Base-by-base conservation (phyloP, 2,329 filamentous ascomycete genomes). In the Neocucurbitaria cava region DNA sequence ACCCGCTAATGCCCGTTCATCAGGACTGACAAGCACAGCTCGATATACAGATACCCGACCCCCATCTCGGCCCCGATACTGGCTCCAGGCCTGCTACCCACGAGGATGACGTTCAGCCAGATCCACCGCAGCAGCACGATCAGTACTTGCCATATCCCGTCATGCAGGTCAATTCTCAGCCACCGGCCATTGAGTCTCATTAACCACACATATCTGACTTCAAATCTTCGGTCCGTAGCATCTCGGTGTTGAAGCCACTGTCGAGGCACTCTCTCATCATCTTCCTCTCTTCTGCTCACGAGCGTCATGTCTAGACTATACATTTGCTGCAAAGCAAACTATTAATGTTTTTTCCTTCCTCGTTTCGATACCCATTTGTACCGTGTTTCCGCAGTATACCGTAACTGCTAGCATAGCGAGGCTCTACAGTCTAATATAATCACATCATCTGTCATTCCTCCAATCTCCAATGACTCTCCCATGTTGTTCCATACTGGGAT, bases 11-110 rank as follows among this genome's bases (percentile, higher is more conserved):
- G 8, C 31, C 3, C 11, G 10, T n/a, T 17, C 4, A 17, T 13
- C 31, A 17, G 11, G 15, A 35, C 18, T 43, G 8, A 30, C 11
- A 26, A 21, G 10, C 41, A 18, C 53, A 91, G 88, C 83, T 93
- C 64, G 90, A 93, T 65, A 91, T 93, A 44, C 89, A 92, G 76
- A 90, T 93, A 52, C 87, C 89, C 4, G 89, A 93, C 71, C 90
- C 90, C 1, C 88, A 91, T 64, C 86, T 92, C 54, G 72, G 71
- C 44, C 65, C 72, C n/a, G 74, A 76, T 36, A 66, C 58, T 7
- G 65, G 61, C 49, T 67, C 69, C 8, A 61, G 66, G 7, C 69
- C 70, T 2, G 56, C 59, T 15, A 73, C 71, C 1, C 60, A 69
- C 49, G 62, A 71, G 52, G 67, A 73, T 39, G 54, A 64, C 9